Conservation (phyloP, 1,139 yeast genomes). For the Yamadazyma sp. region DNA sequence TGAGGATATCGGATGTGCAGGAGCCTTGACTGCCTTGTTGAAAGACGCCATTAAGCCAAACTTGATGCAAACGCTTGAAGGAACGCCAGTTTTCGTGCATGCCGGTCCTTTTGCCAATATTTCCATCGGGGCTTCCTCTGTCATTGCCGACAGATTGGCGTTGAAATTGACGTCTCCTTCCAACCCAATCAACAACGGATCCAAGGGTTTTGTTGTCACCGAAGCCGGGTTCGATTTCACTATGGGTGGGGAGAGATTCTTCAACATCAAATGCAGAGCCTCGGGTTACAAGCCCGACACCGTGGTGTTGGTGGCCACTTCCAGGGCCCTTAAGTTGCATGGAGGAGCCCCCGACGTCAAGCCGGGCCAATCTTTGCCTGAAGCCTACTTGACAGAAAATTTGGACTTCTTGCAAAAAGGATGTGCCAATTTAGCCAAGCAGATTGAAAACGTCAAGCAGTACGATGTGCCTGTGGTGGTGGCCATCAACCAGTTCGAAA, state of each 20-base stretch:
- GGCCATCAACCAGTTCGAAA: conserved; percentile 73
- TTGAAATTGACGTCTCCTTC: conserved; percentile 59
- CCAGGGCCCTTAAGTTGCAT: conserved; percentile 75
- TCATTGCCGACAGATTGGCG: conserved; percentile 73
- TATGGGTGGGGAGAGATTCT: conserved; percentile 86
- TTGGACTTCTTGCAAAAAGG: conserved; percentile 64
- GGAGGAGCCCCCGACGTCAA: conserved; percentile 86
- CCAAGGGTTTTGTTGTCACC: conserved; percentile 70
- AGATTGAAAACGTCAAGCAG: conserved; percentile 66
- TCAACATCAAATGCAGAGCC: conserved; percentile 76
- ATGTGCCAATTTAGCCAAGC: conserved; percentile 72
- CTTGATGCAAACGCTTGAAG: conserved; percentile 82
- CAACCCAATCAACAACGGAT: conserved; percentile 42
- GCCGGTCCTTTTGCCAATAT: conserved; percentile 89
- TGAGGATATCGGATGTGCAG: conserved; percentile 79
- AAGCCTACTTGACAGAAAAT: conserved; percentile 65
- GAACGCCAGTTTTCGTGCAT: conserved; percentile 81
- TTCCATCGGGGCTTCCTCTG: conserved; percentile 82
- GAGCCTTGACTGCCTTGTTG: conserved; percentile 74
- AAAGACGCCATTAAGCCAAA: conserved; percentile 84
- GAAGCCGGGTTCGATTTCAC: conserved; percentile 88
- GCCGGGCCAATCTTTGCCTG: conserved; percentile 75
- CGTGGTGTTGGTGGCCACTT: conserved; percentile 77
- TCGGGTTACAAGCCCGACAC: conserved; percentile 72
- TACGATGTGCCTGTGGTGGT: conserved; percentile 79